Evolutionary conservation across 306 rosid genomes (phyloP).

Genomic region (Cicer bijugum): DNA sequence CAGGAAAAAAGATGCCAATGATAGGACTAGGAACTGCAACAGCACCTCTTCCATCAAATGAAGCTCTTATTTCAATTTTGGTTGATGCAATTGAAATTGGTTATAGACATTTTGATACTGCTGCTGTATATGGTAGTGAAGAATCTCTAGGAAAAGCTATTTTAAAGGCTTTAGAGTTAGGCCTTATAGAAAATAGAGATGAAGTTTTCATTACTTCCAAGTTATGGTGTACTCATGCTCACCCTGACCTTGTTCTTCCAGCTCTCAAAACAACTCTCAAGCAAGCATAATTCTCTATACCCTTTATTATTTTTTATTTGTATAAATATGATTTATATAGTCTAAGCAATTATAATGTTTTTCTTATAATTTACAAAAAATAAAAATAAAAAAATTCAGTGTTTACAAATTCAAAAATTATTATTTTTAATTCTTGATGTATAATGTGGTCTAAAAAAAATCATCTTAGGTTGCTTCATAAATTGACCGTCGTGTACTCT

Average conservation of each 20-base stretch:
- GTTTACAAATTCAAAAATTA: too few relatives aligned
- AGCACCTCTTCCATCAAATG: slow-evolving; percentile 39
- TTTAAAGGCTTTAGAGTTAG: slow-evolving; percentile 43
- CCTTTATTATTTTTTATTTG: too few relatives aligned
- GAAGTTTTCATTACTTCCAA: slow-evolving; percentile 63
- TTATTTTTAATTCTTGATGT: too few relatives aligned
- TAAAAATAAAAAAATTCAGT: too few relatives aligned
- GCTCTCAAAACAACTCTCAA: slow-evolving; percentile 54
- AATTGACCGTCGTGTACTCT: too few relatives aligned
- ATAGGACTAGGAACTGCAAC: slow-evolving; percentile 45
- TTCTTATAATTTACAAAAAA: too few relatives aligned
- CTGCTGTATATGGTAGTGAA: slow-evolving; percentile 46
- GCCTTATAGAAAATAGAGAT: slow-evolving; percentile 49
- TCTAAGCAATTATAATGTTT: too few relatives aligned
- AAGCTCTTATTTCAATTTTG: slow-evolving; percentile 28
- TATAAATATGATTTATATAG: too few relatives aligned
- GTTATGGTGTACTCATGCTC: slow-evolving; percentile 51
- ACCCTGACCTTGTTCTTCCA: slow-evolving; percentile 57
- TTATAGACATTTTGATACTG: slow-evolving; percentile 49
- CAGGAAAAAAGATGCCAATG: slow-evolving; percentile 46
- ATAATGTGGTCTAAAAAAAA: too few relatives aligned
- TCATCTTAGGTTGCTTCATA: too few relatives aligned
- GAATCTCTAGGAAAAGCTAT: slow-evolving; percentile 49
- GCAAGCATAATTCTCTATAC: slow-evolving; percentile 10
- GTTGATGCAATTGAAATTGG: slow-evolving; percentile 42